A percentile compares a stretch with the other conserved stretches of the same genome.
phyloP scores from a whole-genome alignment of 2,329 filamentous ascomycete genomes.

The Microcera coccophila region DNA sequence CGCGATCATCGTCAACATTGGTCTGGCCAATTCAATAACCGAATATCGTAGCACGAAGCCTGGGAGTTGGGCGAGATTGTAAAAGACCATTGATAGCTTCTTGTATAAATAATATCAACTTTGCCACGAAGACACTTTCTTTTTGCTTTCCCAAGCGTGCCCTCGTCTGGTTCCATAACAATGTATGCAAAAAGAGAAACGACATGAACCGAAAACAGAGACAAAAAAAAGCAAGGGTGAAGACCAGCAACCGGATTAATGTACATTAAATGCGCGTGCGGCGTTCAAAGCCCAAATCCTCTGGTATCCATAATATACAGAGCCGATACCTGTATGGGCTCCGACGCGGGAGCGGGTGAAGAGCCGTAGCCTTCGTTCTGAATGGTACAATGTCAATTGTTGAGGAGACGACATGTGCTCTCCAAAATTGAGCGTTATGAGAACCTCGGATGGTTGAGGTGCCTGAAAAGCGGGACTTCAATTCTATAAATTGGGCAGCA shows the following conservation, averaged over 20 bases:
- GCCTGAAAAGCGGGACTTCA: neutral
- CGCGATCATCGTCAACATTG: too few relatives aligned
- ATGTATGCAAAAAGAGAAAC: constrained; percentile 3
- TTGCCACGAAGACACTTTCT: neutral
- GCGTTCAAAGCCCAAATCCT: constrained; percentile 24
- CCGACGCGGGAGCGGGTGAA: neutral
- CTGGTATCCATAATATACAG: constrained; percentile 18
- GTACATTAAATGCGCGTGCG: neutral
- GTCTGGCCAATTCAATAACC: too few relatives aligned
- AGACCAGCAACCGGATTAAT: neutral
- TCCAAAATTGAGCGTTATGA: too few relatives aligned
- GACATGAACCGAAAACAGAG: constrained; percentile 19
- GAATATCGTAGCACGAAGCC: too few relatives aligned
- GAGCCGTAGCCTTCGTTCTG: neutral
- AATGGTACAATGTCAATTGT: too few relatives aligned
- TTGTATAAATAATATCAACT: neutral
- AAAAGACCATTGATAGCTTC: neutral
- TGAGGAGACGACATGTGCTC: too few relatives aligned
- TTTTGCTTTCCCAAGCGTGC: neutral
- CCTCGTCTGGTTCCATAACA: neutral
- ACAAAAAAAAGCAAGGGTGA: constrained; percentile 6
- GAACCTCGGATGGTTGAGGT: too few relatives aligned
- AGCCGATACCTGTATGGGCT: neutral
- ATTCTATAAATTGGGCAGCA: too few relatives aligned
- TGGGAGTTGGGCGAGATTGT: too few relatives aligned